phyloP scores from a whole-genome alignment of 805 yeast genomes.

The Komagataella pastoris region DNA sequence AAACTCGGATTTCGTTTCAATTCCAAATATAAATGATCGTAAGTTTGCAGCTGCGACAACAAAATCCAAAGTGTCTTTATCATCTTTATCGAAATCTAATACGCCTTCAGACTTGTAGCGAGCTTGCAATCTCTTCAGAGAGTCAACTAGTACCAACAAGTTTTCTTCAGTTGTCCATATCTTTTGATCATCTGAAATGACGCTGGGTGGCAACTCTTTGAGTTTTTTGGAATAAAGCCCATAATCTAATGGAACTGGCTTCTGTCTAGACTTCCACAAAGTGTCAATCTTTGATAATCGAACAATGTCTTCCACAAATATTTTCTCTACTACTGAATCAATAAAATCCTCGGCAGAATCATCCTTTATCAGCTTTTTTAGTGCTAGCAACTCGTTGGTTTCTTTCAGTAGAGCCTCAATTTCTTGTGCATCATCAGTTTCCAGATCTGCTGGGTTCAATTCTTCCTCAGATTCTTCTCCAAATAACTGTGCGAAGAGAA shows the following conservation, averaged over 20 bases:
- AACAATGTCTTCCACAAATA: constrained; percentile 66
- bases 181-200: constrained; percentile 22
- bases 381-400: constrained; percentile 45
- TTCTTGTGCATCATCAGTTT: constrained; percentile 53
- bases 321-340: constrained; percentile 36
- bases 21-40: constrained; percentile 56
- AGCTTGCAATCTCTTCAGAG: constrained; percentile 34
- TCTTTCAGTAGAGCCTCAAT: constrained; percentile 53
- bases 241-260: constrained; percentile 51
- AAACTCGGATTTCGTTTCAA: constrained; percentile 63
- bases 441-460: constrained; percentile 25
- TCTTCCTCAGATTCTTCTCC: constrained; percentile 29
- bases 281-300: constrained; percentile 58
- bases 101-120: constrained; percentile 27
- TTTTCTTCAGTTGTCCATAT: constrained; percentile 56
- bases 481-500: constrained; percentile 71
- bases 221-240: constrained; percentile 2
- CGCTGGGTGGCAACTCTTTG: constrained; percentile 4
- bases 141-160: constrained; percentile 38
- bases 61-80: constrained; percentile 78
- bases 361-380: constrained; percentile 24
- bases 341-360: constrained; percentile 17
- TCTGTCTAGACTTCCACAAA: constrained; percentile 61
- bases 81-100: constrained; percentile 85
- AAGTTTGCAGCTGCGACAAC: constrained; percentile 80